Base-by-base conservation (phyloP, 1,139 yeast species). In the Lipomyces yarrowii region DNA sequence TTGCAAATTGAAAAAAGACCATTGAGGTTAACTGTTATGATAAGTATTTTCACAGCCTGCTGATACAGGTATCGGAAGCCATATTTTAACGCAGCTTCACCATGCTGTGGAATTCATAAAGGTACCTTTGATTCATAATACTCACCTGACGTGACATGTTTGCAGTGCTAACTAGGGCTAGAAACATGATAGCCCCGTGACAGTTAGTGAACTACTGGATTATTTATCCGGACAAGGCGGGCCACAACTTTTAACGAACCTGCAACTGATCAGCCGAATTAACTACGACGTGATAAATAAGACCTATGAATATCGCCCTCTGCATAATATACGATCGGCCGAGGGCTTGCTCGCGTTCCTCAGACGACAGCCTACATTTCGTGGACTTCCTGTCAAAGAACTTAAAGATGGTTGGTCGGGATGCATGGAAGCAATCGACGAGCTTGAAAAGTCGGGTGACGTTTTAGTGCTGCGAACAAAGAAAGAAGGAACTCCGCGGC, bases 321-420 rank as follows among this genome's bases (percentile, higher is more conserved):
- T 91, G 64, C 96, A 91, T 77, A 93, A 93, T 75, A 93, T 96
- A 65, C 87, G 91, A 72, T 85, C 89, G 2, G 89, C 89, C 3
- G 90, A 87, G 65, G 97, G 91, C 70, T 81, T 96, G 69, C 77
- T 96, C 64, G 83, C 86, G 67, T 89, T 88, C 72, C 81, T 96
- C 67, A 84, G 93, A 73, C 82, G 87, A 32, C 98, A 92, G 78
- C 88, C 90, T 1, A 91, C 97, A 1, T 92, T 91, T 76, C 91
- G 88, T 74, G 99, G 99, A 2, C 84, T 90, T 1, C 82, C 92
- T 0, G 97, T 94, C 39, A 91, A 91, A 74, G 97, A 93, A 74
- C 82, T 96, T 67, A 89, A 88, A 74, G 99, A 96, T 75, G 99
- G 99, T 26, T 96, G 99, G 99, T 85, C 90, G 61, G 96, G 93